Conservation (phyloP, 176 grass and related monocot species). For the Carex littledalei region DNA sequence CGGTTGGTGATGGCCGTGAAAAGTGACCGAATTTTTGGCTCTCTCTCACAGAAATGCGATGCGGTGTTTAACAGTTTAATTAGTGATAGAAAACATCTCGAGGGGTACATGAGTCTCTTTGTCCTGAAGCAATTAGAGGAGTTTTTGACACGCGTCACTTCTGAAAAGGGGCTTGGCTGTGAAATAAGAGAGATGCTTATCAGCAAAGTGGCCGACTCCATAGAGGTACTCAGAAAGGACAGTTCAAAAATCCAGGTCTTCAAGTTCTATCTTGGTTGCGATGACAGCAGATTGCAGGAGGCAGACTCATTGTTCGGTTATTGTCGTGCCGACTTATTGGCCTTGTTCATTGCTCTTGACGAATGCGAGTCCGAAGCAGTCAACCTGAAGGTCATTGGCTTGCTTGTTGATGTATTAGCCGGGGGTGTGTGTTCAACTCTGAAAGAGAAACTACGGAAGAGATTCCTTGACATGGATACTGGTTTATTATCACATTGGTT, state of each 20-base stretch:
- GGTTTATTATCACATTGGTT: slow-evolving; percentile 64
- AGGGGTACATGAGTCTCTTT: slow-evolving; percentile 63
- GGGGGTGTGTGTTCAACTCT: slow-evolving; percentile 54
- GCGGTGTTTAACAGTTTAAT: slow-evolving; percentile 56
- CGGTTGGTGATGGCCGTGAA: slow-evolving; percentile 56
- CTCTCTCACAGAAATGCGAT: slow-evolving; percentile 58
- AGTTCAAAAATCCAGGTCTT: slow-evolving; percentile 45
- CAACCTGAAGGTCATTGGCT: slow-evolving; percentile 75
- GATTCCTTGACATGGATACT: slow-evolving; percentile 71
- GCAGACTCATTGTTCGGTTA: slow-evolving; percentile 43
- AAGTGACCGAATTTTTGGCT: slow-evolving; percentile 58
- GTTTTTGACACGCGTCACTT: slow-evolving; percentile 55
- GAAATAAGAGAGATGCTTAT: slow-evolving; percentile 56
- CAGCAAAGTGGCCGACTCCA: slow-evolving; percentile 50
- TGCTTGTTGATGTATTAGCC: slow-evolving; percentile 64
- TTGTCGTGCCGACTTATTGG: slow-evolving; percentile 50
- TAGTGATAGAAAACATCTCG: slow-evolving; percentile 43
- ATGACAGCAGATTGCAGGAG: slow-evolving; percentile 43
- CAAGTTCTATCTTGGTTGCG: slow-evolving; percentile 69
- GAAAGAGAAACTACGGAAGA: slow-evolving; percentile 62
- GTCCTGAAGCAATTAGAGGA: slow-evolving; percentile 77
- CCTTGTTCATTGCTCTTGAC: slow-evolving; percentile 67
- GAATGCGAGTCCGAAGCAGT: slow-evolving; percentile 64
- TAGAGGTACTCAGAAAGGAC: slow-evolving; percentile 51
- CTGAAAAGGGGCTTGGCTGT: slow-evolving; percentile 29